Percentiles rank a stretch among this genome's conserved stretches.
Conservation (phyloP, 2,329 filamentous ascomycete genomes). For the Colletotrichum magnum region DNA sequence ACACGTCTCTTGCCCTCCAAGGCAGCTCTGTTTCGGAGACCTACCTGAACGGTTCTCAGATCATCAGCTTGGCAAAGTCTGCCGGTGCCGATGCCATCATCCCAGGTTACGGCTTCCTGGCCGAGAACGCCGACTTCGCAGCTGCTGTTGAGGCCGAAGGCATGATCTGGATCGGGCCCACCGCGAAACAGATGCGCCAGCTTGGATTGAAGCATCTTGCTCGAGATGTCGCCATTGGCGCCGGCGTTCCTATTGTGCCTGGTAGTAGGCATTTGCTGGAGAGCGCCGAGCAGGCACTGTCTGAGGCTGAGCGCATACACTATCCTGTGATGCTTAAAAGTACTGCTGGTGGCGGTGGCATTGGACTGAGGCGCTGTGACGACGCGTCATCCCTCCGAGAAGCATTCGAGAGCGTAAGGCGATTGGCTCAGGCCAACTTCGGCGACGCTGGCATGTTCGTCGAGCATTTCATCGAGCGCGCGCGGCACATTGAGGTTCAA, state of each 20-base stretch:
- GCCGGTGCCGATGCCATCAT: conserved; percentile 70
- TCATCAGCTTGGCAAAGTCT: conserved; percentile 66
- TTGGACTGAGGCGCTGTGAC: conserved; percentile 56
- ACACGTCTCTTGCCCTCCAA: conserved; percentile 75
- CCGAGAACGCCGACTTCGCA: conserved; percentile 75
- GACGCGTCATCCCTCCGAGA: conserved; percentile 48
- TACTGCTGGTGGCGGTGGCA: conserved; percentile 63
- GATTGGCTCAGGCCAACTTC: conserved; percentile 58
- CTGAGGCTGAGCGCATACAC: conserved; percentile 47
- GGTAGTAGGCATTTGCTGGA: conserved; percentile 49
- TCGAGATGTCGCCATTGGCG: conserved; percentile 49
- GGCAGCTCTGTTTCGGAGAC: conserved; percentile 60
- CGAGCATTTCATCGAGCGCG: conserved; percentile 57
- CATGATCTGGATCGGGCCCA: conserved; percentile 72
- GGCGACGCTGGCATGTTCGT: conserved; percentile 57
- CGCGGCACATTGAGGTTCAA: conserved; percentile 65
- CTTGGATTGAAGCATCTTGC: conserved; percentile 57
- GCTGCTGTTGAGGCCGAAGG: conserved; percentile 65
- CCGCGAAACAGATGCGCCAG: conserved; percentile 57
- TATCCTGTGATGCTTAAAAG: conserved; percentile 63
- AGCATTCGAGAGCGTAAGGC: conserved; percentile 54
- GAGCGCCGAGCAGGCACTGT: conserved; percentile 46
- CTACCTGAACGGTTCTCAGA: conserved; percentile 76
- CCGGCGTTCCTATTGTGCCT: conserved; percentile 52
- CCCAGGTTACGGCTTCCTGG: conserved; percentile 77